A percentile compares a stretch with the other conserved stretches of the same genome.
Evolutionary conservation across 1,139 yeast species (phyloP).

Genomic region (Scheffersomyces quercinus): DNA sequence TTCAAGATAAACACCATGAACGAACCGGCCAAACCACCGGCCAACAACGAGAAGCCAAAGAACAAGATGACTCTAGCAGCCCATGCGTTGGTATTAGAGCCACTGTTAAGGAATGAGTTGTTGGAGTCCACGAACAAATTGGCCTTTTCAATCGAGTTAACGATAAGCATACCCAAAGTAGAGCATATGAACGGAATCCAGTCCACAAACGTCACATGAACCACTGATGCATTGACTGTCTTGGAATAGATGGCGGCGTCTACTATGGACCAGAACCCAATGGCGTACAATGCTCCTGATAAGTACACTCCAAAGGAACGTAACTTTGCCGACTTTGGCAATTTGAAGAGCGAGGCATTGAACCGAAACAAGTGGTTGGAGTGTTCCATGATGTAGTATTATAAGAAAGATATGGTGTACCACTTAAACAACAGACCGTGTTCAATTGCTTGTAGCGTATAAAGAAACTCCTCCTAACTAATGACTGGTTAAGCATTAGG

Average conservation of each 20-base stretch:
- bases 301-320: conserved; percentile 75
- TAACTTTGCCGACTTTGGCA: conserved; percentile 70
- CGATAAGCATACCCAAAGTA: conserved; percentile 86
- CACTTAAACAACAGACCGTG: too few species aligned
- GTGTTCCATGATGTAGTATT: conserved; percentile 29
- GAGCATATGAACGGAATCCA: conserved; percentile 95
- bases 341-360: conserved; percentile 46
- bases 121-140: conserved; percentile 62
- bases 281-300: conserved; percentile 76
- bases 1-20: conserved; percentile 84
- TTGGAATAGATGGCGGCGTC: conserved; percentile 88
- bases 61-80: conserved; percentile 89
- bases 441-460: too few species aligned
- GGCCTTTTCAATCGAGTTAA: conserved; percentile 86
- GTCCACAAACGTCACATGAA: conserved; percentile 87
- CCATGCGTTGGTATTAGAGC: conserved; percentile 67
- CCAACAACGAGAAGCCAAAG: conserved; percentile 86
- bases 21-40: conserved; percentile 94
- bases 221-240: conserved; percentile 79
- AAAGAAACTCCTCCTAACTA: too few species aligned
- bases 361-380: conserved; percentile 49
- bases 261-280: conserved; percentile 86
- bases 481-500: too few species aligned
- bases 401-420: neutral
- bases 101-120: conserved; percentile 52